A percentile compares a stretch with the other conserved stretches of the same genome.
Evolutionary conservation across 352 stramenopile genomes (phyloP).

Genomic region (Pythium sukuiense): DNA sequence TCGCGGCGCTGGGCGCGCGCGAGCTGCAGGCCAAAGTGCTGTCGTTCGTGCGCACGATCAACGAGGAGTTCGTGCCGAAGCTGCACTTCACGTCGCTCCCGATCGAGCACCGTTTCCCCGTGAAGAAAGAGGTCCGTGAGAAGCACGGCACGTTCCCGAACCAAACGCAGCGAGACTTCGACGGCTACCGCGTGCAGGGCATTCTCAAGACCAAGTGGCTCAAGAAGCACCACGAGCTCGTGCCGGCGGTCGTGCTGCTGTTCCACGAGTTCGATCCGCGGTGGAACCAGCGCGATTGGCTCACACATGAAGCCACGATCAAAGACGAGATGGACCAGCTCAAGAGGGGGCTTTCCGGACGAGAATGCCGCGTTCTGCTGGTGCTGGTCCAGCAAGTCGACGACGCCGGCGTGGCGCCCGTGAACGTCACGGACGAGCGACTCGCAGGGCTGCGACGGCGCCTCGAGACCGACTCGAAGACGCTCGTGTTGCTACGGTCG

Average conservation of each 20-base stretch:
- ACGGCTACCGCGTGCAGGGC: slow-evolving; percentile 65
- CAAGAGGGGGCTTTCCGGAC: slow-evolving; percentile 50
- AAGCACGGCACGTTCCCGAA: slow-evolving; percentile 84
- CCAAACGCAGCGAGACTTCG: slow-evolving; percentile 82
- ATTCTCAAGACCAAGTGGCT: slow-evolving; percentile 82
- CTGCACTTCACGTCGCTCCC: slow-evolving; percentile 73
- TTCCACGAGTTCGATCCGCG: slow-evolving; percentile 86
- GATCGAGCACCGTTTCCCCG: slow-evolving; percentile 72
- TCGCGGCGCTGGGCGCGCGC: slow-evolving; percentile 71
- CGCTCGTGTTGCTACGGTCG: slow-evolving; percentile 59
- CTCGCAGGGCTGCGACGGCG: slow-evolving; percentile 63
- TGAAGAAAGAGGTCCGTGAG: slow-evolving; percentile 83
- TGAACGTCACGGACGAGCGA: slow-evolving; percentile 75
- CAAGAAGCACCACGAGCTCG: slow-evolving; percentile 85
- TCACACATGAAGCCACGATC: slow-evolving; percentile 61
- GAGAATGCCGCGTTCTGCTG: slow-evolving; percentile 78
- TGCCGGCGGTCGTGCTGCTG: slow-evolving; percentile 77
- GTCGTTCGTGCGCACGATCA: slow-evolving; percentile 59
- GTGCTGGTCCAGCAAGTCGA: slow-evolving; percentile 83
- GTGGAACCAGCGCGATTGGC: slow-evolving; percentile 71
- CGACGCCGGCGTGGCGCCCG: slow-evolving; percentile 52
- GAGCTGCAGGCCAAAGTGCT: slow-evolving; percentile 80
- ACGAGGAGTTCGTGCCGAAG: slow-evolving; percentile 84
- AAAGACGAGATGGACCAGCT: slow-evolving; percentile 78
- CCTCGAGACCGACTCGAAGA: slow-evolving; percentile 77